phyloP scores from a whole-genome alignment of 331 rosid genomes.

The Cydonia oblonga region DNA sequence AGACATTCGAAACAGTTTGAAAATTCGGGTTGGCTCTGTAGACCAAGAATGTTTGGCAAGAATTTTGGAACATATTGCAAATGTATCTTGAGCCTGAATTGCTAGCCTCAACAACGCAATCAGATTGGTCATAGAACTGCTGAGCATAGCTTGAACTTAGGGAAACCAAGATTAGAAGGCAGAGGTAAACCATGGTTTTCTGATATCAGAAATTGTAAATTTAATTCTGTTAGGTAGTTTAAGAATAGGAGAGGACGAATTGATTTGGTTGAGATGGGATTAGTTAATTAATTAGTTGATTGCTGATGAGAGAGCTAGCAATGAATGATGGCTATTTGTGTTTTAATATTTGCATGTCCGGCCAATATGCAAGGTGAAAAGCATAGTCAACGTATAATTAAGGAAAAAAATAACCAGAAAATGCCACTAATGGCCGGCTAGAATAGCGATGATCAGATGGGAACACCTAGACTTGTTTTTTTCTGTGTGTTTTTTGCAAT shows the following conservation, averaged over 20 bases:
- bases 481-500: constrained; percentile 27
- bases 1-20: constrained; percentile 22
- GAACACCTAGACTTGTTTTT: constrained; percentile 5
- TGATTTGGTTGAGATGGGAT: not conserved
- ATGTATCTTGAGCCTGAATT: constrained; percentile 36
- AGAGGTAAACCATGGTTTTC: constrained; percentile 23
- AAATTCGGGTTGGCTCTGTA: constrained; percentile 38
- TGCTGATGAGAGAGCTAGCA: not conserved
- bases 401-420: not conserved
- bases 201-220: not conserved
- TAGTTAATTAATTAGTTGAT: not conserved
- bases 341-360: constrained; percentile 3
- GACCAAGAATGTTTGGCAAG: constrained; percentile 49
- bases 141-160: constrained; percentile 26
- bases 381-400: not conserved
- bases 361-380: constrained; percentile 1
- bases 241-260: not conserved
- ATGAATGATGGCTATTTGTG: not conserved
- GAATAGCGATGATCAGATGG: constrained; percentile 13
- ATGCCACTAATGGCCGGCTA: constrained; percentile 32
- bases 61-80: constrained; percentile 27
- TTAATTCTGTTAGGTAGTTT: not conserved
- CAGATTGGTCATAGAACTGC: constrained; percentile 24
- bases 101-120: constrained; percentile 16
- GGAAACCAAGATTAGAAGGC: constrained; percentile 27